Percentiles rank a stretch among this genome's conserved stretches.
Conservation (phyloP, 2,329 filamentous ascomycete genomes). For the Fusarium multiceps region DNA sequence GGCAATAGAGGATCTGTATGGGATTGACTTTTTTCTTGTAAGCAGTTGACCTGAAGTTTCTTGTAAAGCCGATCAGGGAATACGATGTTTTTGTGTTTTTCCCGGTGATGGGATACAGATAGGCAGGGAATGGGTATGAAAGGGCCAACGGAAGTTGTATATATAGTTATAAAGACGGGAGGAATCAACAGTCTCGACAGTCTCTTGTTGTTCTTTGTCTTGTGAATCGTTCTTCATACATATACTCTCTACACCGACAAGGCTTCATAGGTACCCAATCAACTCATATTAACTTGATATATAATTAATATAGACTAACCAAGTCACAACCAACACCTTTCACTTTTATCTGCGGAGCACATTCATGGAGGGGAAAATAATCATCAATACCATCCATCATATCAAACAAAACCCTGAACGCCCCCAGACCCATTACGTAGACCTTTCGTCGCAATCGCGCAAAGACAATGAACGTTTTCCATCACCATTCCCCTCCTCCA, state of each 20-base stretch:
- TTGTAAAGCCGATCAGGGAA: neutral
- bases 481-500: neutral
- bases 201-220: neutral
- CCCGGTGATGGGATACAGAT: conserved; percentile 12
- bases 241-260: neutral
- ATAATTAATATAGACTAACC: neutral
- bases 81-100: conserved; percentile 17
- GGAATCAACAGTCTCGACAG: neutral
- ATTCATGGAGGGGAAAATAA: neutral
- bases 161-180: conserved; percentile 17
- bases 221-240: neutral
- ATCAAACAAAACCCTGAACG: conserved; percentile 16
- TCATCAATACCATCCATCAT: conserved; percentile 23
- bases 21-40: conserved; percentile 2
- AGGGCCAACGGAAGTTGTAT: neutral
- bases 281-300: neutral
- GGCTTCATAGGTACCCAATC: neutral
- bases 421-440: neutral
- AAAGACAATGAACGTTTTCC: conserved; percentile 15
- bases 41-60: conserved; percentile 1
- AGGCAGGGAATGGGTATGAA: neutral
- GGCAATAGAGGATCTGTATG: conserved; percentile 12
- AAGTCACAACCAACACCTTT: neutral
- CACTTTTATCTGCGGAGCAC: neutral
- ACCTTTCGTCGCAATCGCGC: neutral